Evolutionary conservation across 2,329 filamentous ascomycete species (phyloP).

Genomic region (Bipolaris bicolor): DNA sequence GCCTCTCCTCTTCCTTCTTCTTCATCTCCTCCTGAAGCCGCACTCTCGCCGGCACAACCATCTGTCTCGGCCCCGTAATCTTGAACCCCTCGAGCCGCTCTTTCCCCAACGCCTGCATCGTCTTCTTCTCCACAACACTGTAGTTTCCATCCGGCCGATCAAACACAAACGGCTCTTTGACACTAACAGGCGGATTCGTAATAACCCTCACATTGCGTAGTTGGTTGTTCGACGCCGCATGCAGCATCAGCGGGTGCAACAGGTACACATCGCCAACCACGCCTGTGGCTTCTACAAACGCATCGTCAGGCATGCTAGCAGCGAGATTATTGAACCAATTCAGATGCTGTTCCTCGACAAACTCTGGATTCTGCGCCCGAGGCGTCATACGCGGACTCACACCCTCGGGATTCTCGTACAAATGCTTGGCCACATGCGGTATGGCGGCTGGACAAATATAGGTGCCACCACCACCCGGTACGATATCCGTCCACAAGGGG

Average conservation of each 20-base stretch:
- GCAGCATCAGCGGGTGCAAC: slow-evolving; percentile 66
- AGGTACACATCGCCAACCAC: slow-evolving; percentile 63
- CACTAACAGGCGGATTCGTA: slow-evolving; percentile 61
- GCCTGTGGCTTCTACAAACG: slow-evolving; percentile 63
- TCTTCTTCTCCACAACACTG: slow-evolving; percentile 63
- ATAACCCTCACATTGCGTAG: slow-evolving; percentile 58
- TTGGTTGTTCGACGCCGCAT: slow-evolving; percentile 60
- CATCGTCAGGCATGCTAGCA: slow-evolving; percentile 40
- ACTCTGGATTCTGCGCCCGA: slow-evolving; percentile 55
- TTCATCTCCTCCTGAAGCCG: slow-evolving; percentile 59
- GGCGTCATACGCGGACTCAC: slow-evolving; percentile 70
- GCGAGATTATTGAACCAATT: slow-evolving; percentile 55
- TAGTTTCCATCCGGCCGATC: slow-evolving; percentile 58
- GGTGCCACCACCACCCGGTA: slow-evolving; percentile 66
- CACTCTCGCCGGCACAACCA: slow-evolving; percentile 58
- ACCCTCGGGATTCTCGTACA: slow-evolving; percentile 67
- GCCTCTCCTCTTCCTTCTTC: slow-evolving; percentile 54
- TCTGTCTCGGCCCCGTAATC: slow-evolving; percentile 58
- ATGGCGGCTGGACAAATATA: slow-evolving; percentile 68
- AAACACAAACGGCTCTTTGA: slow-evolving; percentile 61
- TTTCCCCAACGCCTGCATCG: slow-evolving; percentile 57
- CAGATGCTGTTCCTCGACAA: slow-evolving; percentile 51
- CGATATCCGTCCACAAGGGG: slow-evolving; percentile 70
- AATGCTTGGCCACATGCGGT: slow-evolving; percentile 61
- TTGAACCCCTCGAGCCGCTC: slow-evolving; percentile 60